Conservation (phyloP, 306 rosid genomes). For the Arachis stenosperma region DNA sequence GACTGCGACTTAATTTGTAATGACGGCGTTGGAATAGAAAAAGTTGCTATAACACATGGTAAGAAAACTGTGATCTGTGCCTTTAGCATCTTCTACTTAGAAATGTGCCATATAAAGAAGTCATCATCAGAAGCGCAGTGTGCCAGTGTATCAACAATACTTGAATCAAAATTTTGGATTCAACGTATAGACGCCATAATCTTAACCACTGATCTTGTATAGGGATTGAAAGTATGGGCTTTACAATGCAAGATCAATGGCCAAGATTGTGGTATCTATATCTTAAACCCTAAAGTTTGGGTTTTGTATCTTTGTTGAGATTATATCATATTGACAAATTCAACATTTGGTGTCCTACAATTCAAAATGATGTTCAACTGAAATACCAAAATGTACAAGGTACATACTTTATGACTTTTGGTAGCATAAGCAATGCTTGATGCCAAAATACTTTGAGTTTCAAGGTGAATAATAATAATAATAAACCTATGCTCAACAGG, state of each 20-base stretch:
- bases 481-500: constrained; percentile 6
- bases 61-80: background rate
- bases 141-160: background rate
- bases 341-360: background rate
- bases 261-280: no score
- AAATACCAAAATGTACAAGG: background rate
- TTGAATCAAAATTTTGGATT: no score
- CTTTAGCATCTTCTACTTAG: background rate
- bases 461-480: background rate
- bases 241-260: no score
- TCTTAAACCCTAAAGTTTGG: no score
- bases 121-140: background rate
- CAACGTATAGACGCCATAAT: no score
- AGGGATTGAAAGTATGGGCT: no score
- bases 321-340: background rate
- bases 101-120: background rate
- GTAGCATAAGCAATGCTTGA: background rate
- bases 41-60: background rate
- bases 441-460: constrained; percentile 12
- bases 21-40: background rate
- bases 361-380: background rate
- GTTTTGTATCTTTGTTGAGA: no score
- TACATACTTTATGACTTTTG: constrained; percentile 2
- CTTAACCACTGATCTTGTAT: no score
- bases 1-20: background rate